Evolutionary conservation across 805 yeast genomes (phyloP).

Genomic region (Pichia scutulata): DNA sequence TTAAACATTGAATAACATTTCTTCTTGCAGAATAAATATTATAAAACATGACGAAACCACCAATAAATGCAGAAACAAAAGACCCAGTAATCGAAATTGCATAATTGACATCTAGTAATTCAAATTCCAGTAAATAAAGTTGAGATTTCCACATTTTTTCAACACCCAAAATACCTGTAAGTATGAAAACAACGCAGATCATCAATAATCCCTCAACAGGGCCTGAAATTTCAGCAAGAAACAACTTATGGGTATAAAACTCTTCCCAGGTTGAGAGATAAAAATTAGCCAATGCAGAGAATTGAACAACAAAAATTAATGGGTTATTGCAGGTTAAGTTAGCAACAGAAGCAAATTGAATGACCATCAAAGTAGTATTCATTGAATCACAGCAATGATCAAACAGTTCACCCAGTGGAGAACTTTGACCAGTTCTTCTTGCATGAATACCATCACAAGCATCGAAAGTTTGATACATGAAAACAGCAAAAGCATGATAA

Average conservation of each 20-base stretch:
- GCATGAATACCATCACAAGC: slow-evolving; percentile 97
- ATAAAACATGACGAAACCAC: slow-evolving; percentile 49
- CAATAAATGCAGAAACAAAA: slow-evolving; percentile 40
- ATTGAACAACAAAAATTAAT: slow-evolving; percentile 53
- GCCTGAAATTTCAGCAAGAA: slow-evolving; percentile 73
- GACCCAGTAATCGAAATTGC: slow-evolving; percentile 23
- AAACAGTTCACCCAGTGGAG: slow-evolving; percentile 90
- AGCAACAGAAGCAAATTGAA: slow-evolving; percentile 68
- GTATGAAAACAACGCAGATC: slow-evolving; percentile 43
- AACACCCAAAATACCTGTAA: slow-evolving; percentile 68
- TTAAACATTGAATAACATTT: slow-evolving; percentile 46
- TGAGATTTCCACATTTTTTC: slow-evolving; percentile 47
- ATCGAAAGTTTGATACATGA: slow-evolving; percentile 90
- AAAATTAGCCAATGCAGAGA: slow-evolving; percentile 72
- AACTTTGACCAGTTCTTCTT: slow-evolving; percentile 88
- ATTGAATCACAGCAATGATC: slow-evolving; percentile 76
- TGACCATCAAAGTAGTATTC: slow-evolving; percentile 65
- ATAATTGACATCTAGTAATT: neutral
- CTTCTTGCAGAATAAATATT: slow-evolving; percentile 62
- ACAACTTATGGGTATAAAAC: slow-evolving; percentile 79
- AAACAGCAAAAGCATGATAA: slow-evolving; percentile 72
- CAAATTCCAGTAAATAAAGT: slow-evolving; percentile 17
- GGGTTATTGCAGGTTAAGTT: slow-evolving; percentile 62
- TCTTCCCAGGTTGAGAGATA: slow-evolving; percentile 95
- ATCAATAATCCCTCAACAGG: slow-evolving; percentile 91